These are phyloP conservation scores for Podosphaera fusca DNA, from an alignment of 2,329 filamentous ascomycete species.

Conservation along the genomic window DNA sequence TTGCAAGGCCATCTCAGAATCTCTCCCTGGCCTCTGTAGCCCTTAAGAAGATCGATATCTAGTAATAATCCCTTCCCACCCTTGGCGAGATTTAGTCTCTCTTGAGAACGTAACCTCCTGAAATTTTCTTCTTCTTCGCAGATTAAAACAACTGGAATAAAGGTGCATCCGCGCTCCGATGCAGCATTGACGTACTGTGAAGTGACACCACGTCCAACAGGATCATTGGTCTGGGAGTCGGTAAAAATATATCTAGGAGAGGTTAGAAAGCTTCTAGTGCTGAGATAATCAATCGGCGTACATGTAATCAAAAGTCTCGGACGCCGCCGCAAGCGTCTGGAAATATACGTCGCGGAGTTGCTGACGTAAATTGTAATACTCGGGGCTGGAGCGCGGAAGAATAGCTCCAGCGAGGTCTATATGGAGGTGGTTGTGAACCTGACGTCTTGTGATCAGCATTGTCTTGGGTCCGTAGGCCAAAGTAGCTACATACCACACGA, in stretches of 20 bases:
- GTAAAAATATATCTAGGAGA: not conserved
- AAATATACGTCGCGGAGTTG: not conserved
- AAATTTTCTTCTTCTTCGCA: conserved; percentile 2
- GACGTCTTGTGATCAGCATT: not conserved
- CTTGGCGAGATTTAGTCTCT: not conserved
- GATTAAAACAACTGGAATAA: conserved; percentile 1
- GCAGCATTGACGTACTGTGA: not conserved
- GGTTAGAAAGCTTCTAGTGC: not conserved
- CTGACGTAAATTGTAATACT: conserved; percentile 1
- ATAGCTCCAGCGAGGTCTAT: conserved; percentile 2
- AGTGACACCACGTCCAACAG: not conserved
- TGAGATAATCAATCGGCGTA: not conserved
- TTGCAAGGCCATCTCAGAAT: conserved; percentile 1
- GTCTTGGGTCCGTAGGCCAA: not conserved
- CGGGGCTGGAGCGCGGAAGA: not conserved
- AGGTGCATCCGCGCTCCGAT: not conserved
- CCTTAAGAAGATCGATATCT: conserved; percentile 1
- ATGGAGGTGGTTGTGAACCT: conserved; percentile 3
- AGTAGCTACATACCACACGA: not conserved
- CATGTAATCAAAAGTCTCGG: conserved; percentile 1
- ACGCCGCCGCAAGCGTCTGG: not conserved
- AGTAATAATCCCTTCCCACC: not conserved
- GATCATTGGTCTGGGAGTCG: conserved; percentile 1
- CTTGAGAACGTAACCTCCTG: not conserved
- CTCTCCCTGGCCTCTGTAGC: not conserved